phyloP scores from a whole-genome alignment of 176 grass and related monocot genomes.

The Ensete glaucum region DNA sequence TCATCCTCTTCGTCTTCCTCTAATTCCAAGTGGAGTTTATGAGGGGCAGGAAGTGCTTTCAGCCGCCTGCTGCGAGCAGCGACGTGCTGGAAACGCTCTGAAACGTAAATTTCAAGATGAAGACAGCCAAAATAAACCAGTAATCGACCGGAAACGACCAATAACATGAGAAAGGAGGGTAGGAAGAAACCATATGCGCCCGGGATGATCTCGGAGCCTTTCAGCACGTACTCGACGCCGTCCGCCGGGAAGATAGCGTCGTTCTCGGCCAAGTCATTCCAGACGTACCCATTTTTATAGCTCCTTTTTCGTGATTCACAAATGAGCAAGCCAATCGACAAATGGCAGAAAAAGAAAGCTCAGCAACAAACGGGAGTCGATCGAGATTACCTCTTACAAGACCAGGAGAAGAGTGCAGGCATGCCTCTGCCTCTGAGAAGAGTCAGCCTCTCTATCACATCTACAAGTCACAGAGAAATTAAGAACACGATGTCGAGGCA shows the following conservation, averaged over 20 bases:
- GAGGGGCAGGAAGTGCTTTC: conserved; percentile 36
- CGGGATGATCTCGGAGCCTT: conserved; percentile 87
- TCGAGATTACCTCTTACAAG: conserved; percentile 69
- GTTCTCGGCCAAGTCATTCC: conserved; percentile 91
- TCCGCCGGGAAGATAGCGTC: conserved; percentile 90
- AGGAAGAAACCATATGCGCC: conserved; percentile 50
- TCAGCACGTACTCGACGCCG: conserved; percentile 96
- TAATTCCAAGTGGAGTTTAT: conserved; percentile 47
- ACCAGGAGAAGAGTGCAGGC: conserved; percentile 94
- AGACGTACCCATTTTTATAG: conserved; percentile 99
- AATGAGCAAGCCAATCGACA: too few relatives aligned
- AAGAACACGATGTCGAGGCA: neutral
- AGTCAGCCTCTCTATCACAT: conserved; percentile 74
- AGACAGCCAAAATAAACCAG: neutral
- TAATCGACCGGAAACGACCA: neutral
- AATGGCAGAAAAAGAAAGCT: conserved; percentile 57
- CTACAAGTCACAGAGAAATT: conserved; percentile 23
- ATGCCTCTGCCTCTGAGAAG: conserved; percentile 85
- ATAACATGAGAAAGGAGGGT: neutral
- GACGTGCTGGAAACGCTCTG: conserved; percentile 60
- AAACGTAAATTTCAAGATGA: neutral
- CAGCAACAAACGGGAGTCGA: conserved; percentile 20
- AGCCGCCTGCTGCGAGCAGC: conserved; percentile 35
- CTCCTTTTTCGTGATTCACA: conserved; percentile 32
- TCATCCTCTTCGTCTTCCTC: conserved; percentile 70